Evolutionary conservation across 176 grass and related monocot genomes (phyloP).

Genomic region (Juncus effusus): DNA sequence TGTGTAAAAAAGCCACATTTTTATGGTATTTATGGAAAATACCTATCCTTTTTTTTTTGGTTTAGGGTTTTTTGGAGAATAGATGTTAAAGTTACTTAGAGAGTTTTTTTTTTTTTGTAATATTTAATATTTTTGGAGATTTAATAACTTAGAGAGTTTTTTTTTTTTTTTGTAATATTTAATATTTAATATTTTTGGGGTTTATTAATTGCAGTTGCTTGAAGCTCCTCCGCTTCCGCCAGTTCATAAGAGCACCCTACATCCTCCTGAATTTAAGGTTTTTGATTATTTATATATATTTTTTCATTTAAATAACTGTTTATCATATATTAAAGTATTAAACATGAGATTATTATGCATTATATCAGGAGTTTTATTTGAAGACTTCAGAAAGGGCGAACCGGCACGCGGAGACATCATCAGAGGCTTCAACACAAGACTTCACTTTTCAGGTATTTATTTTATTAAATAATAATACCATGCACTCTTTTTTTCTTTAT

Average conservation of each 20-base stretch:
- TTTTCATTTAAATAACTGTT: conserved; percentile 14
- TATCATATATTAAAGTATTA: background rate
- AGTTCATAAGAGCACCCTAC: conserved; percentile 53
- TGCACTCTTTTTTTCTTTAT: background rate
- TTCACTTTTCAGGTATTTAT: conserved; percentile 43
- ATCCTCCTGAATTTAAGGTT: conserved; percentile 72
- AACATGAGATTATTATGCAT: conserved; percentile 11
- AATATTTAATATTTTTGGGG: conserved; percentile 15
- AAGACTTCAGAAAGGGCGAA: conserved; percentile 81
- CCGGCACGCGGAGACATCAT: conserved; percentile 48
- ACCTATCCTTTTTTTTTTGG: too few relatives aligned
- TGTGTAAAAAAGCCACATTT: too few relatives aligned
- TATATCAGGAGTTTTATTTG: conserved; percentile 67
- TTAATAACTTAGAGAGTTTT: background rate
- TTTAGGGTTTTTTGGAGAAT: too few relatives aligned
- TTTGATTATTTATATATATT: background rate
- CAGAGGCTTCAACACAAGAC: conserved; percentile 47
- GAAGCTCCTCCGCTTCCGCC: conserved; percentile 58
- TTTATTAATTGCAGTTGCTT: conserved; percentile 53
- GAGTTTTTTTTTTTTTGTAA: too few relatives aligned
- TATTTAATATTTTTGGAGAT: background rate
- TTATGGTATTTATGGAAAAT: too few relatives aligned
- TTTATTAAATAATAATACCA: background rate
- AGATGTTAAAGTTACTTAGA: too few relatives aligned
- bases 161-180: background rate